Evolutionary conservation across 2,329 filamentous ascomycete genomes (phyloP).

Genomic region (Aureobasidium vineae): DNA sequence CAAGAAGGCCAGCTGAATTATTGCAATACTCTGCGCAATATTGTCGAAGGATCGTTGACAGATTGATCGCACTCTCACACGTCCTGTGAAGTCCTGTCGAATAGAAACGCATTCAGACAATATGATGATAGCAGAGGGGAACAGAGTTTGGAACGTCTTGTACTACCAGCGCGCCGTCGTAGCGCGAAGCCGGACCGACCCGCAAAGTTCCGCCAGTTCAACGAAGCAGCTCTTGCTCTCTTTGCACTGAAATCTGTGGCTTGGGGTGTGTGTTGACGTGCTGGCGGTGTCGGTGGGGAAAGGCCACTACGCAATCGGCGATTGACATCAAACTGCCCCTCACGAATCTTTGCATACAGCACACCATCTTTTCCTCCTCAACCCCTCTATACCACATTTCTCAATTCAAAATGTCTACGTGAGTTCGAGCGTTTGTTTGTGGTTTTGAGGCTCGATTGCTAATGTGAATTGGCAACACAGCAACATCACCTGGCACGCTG

Average conservation of each 20-base stretch:
- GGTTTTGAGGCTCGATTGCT: background rate
- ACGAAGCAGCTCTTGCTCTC: background rate
- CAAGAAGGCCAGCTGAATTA: too few relatives aligned
- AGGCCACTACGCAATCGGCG: conserved; percentile 10
- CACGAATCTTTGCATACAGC: conserved; percentile 8
- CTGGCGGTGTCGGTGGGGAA: conserved; percentile 18
- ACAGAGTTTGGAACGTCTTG: too few relatives aligned
- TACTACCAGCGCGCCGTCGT: background rate
- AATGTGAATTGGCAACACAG: conserved; percentile 46
- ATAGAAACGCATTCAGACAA: too few relatives aligned
- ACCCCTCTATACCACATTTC: background rate
- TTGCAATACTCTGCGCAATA: too few relatives aligned
- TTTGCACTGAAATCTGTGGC: background rate
- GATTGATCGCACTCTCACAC: too few relatives aligned
- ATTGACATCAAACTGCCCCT: background rate
- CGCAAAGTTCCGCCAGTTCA: background rate
- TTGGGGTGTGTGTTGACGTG: conserved; percentile 17
- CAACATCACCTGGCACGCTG: conserved; percentile 88
- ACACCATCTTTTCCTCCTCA: background rate
- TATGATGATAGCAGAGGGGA: too few relatives aligned
- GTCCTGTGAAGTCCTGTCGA: too few relatives aligned
- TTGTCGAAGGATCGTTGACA: too few relatives aligned
- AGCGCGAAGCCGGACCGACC: conserved; percentile 5
- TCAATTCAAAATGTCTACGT: conserved; percentile 11
- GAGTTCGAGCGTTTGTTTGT: background rate